phyloP scores from a whole-genome alignment of 108 stramenopile genomes.

The Aurantiochytrium sp. region DNA sequence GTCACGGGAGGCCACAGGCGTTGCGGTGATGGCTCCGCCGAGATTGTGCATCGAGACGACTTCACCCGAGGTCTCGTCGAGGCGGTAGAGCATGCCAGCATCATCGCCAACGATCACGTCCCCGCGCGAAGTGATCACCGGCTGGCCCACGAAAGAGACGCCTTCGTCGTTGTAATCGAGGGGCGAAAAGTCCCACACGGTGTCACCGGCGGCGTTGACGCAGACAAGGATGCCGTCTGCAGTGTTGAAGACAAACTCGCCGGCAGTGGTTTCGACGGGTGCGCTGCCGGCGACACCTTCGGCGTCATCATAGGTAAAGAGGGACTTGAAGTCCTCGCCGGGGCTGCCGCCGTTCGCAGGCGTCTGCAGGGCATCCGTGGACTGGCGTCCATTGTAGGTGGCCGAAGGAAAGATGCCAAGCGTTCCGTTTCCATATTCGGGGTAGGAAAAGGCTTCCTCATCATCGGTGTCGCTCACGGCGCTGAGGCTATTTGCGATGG shows the following conservation, averaged over 20 bases:
- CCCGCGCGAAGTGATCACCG: neutral
- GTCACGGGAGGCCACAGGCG: neutral
- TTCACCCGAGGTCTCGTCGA: neutral
- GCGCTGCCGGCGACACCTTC: neutral
- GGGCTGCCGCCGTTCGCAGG: neutral
- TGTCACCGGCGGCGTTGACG: neutral
- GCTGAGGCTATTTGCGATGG: neutral
- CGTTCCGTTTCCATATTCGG: neutral
- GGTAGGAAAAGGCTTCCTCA: neutral
- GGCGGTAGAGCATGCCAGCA: neutral
- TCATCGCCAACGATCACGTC: neutral
- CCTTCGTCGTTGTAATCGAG: neutral
- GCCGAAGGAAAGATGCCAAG: neutral
- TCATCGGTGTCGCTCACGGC: neutral
- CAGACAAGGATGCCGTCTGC: neutral
- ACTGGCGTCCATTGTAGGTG: neutral
- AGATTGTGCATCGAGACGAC: neutral
- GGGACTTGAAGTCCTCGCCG: neutral
- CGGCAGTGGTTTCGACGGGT: neutral
- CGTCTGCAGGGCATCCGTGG: neutral
- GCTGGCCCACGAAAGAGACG: neutral
- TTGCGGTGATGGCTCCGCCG: neutral
- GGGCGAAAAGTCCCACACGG: neutral
- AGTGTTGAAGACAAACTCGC: neutral
- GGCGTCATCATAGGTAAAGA: neutral